Conservation (phyloP, 1,284 basidiomycete genomes). For the Quambalaria eucalypti region DNA sequence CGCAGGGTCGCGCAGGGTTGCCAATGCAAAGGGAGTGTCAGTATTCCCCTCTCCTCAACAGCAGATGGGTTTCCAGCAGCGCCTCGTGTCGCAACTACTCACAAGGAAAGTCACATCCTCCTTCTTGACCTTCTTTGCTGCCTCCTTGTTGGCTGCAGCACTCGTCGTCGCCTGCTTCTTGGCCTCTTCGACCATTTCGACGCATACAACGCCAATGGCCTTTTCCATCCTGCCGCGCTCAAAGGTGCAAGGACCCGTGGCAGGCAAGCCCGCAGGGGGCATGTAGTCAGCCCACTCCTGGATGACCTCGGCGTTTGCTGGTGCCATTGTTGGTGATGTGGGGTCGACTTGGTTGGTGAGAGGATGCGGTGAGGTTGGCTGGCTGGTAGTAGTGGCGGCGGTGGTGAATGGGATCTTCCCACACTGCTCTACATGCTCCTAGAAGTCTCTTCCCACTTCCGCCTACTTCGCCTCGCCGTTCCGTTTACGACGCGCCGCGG, state of each 20-base stretch:
- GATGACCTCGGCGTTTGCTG: background rate
- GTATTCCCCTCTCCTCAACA: background rate
- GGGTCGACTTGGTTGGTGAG: too few species aligned
- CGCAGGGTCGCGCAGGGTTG: background rate
- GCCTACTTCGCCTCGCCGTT: too few species aligned
- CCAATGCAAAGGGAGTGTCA: background rate
- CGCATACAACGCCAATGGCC: background rate
- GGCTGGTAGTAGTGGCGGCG: too few species aligned
- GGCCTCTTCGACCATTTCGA: background rate
- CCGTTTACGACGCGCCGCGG: too few species aligned
- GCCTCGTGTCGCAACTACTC: background rate
- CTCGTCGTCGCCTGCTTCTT: background rate
- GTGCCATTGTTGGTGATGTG: too few species aligned
- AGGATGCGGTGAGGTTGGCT: too few species aligned
- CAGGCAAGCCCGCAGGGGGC: background rate
- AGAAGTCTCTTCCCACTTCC: too few species aligned
- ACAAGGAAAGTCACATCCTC: background rate
- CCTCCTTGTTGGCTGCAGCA: background rate
- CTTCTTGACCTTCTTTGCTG: background rate
- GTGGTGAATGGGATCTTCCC: too few species aligned
- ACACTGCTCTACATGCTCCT: too few species aligned
- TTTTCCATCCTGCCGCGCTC: background rate
- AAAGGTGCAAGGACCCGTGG: background rate
- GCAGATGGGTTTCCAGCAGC: background rate
- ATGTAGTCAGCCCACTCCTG: constrained; percentile 1